Evolutionary conservation across 106 monocot species (phyloP).

Genomic region (Dioscorea zingiberensis): DNA sequence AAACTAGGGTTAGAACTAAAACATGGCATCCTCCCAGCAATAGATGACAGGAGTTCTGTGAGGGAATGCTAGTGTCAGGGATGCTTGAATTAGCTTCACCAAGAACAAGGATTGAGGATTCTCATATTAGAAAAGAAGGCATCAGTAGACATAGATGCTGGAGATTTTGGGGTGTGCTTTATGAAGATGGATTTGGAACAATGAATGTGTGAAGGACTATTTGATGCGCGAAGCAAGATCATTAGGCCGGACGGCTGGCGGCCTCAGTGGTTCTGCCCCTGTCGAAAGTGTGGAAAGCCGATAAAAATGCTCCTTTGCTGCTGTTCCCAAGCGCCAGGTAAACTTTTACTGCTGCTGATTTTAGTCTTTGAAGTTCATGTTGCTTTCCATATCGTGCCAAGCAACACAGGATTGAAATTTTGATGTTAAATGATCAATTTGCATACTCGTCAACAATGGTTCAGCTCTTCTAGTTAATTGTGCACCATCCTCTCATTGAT

Average conservation of each 20-base stretch:
- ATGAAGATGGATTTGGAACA: constrained; percentile 72
- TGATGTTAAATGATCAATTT: neutral
- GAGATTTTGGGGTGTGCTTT: constrained; percentile 36
- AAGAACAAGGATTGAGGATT: neutral
- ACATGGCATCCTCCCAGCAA: neutral
- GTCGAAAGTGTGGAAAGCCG: constrained; percentile 63
- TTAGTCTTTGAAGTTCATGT: no score
- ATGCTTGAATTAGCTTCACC: neutral
- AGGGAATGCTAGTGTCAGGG: neutral
- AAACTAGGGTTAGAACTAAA: neutral
- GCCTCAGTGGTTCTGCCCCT: constrained; percentile 92
- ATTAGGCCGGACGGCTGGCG: constrained; percentile 47
- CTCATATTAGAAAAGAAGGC: neutral
- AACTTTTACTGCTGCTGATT: neutral
- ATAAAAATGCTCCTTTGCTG: constrained; percentile 57
- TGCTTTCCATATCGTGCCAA: no score
- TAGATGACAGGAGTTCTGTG: neutral
- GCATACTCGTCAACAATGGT: no score
- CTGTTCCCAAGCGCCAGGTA: constrained; percentile 88
- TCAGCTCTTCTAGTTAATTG: no score
- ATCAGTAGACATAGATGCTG: neutral
- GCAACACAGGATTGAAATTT: neutral
- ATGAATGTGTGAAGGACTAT: constrained; percentile 66
- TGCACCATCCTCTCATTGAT: no score
- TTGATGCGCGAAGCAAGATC: constrained; percentile 39